These are phyloP conservation scores for Linderina pennispora DNA, from an alignment of 192 early-diverging fungal species.

Conservation along the genomic window DNA sequence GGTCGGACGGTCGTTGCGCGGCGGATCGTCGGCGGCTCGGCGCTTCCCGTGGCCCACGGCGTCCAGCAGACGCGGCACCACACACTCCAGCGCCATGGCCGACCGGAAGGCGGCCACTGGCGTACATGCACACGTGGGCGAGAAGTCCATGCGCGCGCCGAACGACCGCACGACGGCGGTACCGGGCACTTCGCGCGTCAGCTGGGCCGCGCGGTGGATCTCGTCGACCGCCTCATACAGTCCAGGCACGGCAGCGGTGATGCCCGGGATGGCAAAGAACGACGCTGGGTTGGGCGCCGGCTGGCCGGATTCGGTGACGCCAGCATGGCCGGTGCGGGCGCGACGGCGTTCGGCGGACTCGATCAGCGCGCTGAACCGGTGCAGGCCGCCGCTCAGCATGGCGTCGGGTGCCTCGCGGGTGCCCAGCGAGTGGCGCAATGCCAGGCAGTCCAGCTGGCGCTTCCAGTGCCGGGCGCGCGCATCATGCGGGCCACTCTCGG, in stretches of 20 bases:
- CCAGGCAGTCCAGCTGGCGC: slow-evolving; percentile 41
- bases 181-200: slow-evolving; percentile 3
- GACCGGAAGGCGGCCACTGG: slow-evolving; percentile 18
- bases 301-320: slow-evolving; percentile 24
- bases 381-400: slow-evolving; percentile 31
- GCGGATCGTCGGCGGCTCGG: slow-evolving; percentile 2
- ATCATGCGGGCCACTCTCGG: slow-evolving; percentile 24
- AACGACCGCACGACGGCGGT: slow-evolving; percentile 27
- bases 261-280: slow-evolving; percentile 42
- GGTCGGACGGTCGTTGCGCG: slow-evolving; percentile 12
- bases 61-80: slow-evolving; percentile 29
- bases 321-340: slow-evolving; percentile 6
- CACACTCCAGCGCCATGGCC: slow-evolving; percentile 31
- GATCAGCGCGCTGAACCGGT: slow-evolving; percentile 16
- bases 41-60: slow-evolving; percentile 24
- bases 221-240: slow-evolving; percentile 47
- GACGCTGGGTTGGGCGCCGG: slow-evolving; percentile 38
- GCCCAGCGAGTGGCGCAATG: slow-evolving; percentile 39
- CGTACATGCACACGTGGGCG: slow-evolving; percentile 27
- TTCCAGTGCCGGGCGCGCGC: slow-evolving; percentile 40
- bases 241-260: slow-evolving; percentile 31
- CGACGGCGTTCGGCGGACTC: slow-evolving; percentile 19
- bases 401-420: slow-evolving; percentile 27
- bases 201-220: slow-evolving; percentile 36
- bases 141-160: slow-evolving; percentile 27